Evolutionary conservation across 148 eudicot species (phyloP), one percentile per base, ranked within the genome.

Genomic region (Drosera capensis): DNA sequence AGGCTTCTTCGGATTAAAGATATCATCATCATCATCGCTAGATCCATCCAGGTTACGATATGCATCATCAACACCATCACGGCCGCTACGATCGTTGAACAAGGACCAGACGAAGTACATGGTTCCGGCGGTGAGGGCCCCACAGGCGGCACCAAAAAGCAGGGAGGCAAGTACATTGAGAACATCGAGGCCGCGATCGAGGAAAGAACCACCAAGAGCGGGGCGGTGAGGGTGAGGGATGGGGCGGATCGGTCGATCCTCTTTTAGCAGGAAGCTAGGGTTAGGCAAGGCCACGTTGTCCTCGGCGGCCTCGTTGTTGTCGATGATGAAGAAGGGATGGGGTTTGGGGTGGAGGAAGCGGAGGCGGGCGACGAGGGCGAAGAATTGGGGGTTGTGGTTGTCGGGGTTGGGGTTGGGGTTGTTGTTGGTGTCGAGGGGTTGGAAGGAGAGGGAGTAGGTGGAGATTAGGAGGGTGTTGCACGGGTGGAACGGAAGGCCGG

Each of bases 71-170:
- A 3, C 6, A 3, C 60, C 58, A 3, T 63, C 74, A 41, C 14
- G 13, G 31, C 9, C 6, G 5, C 60, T 31, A n/a, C 69, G 45
- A 18, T 52, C 57, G n/a, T 59, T 56, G 22, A 80, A 64, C 16
- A 82, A 29, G 0, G 79, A 71, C 84, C 93, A 86, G 14, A 78
- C 26, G 44, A 78, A 25, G 54, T 71, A 82, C 70, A 86, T 65
- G 2, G 74, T 68, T 1, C 71, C 84, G 11, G 81, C 96, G 35
- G 87, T 73, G 28, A 86, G 71, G 7, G 77, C 87, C 8, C 96
- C 96, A 30, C 87, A 86, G 8, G 87, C 93, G 24, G 86, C 80
- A 2, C 96, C 96, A 16, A 86, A 74, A 1, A 82, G 68, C 20
- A 86, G 66, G 0, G 93, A 76, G 0, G 77, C 84, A 1, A 78